Evolutionary conservation across 2,329 filamentous ascomycete genomes (phyloP).

Genomic region (Penicillium paneum): DNA sequence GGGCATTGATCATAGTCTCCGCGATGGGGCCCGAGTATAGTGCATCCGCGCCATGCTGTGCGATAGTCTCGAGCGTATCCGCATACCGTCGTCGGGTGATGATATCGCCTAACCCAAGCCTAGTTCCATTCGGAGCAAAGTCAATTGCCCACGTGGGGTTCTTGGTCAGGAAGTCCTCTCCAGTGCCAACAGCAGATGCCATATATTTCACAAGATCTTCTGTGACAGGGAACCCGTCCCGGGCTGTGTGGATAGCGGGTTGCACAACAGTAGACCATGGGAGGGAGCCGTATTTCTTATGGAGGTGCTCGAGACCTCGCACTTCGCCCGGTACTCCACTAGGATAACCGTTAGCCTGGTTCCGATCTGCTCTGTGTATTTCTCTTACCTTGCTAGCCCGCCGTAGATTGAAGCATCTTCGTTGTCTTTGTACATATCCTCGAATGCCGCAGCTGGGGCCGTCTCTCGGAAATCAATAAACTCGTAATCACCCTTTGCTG

Average conservation of each 20-base stretch:
- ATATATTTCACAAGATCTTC: constrained; percentile 75
- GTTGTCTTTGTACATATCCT: constrained; percentile 82
- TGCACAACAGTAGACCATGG: constrained; percentile 69
- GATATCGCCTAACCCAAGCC: constrained; percentile 68
- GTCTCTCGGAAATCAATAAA: constrained; percentile 87
- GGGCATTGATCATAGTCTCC: constrained; percentile 65
- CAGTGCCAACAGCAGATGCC: constrained; percentile 47
- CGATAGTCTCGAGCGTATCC: constrained; percentile 73
- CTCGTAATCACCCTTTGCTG: constrained; percentile 71
- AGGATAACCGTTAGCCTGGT: constrained; percentile 5
- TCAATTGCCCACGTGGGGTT: constrained; percentile 81
- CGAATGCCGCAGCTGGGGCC: constrained; percentile 73
- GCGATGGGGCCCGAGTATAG: constrained; percentile 75
- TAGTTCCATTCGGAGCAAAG: constrained; percentile 78
- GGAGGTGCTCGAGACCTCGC: constrained; percentile 73
- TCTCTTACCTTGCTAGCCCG: constrained; percentile 61
- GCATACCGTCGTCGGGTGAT: constrained; percentile 82
- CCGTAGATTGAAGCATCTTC: constrained; percentile 64
- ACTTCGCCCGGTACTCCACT: constrained; percentile 61
- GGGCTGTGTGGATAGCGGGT: constrained; percentile 71
- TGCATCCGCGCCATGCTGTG: constrained; percentile 65
- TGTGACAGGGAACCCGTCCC: constrained; percentile 69
- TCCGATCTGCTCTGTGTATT: too few species aligned
- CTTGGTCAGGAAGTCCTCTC: constrained; percentile 66
- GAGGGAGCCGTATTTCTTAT: constrained; percentile 58